These are phyloP conservation scores for Melianthus villosus DNA, from an alignment of 441 rosid genomes.

Conservation along the genomic window DNA sequence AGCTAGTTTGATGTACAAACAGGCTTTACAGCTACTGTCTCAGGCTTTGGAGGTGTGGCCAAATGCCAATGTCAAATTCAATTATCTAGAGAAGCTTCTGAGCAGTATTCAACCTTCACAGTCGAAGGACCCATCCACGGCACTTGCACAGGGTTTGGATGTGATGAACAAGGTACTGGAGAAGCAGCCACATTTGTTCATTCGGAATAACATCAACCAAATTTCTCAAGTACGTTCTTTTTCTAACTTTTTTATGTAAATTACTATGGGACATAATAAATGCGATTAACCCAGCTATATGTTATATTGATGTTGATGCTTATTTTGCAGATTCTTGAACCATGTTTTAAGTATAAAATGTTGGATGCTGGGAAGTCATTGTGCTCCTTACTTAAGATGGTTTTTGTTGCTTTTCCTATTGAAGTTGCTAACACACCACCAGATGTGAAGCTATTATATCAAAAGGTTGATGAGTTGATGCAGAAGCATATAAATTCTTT, in stretches of 20 bases:
- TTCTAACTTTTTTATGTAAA: conserved; percentile 7
- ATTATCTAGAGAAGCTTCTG: conserved; percentile 77
- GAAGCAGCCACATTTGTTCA: conserved; percentile 89
- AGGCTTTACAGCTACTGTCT: conserved; percentile 82
- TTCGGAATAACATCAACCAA: conserved; percentile 74
- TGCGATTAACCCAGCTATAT: no score
- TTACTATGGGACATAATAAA: conserved; percentile 1
- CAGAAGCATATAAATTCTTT: conserved; percentile 60
- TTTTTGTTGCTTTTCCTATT: conserved; percentile 67
- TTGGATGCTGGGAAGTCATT: conserved; percentile 84
- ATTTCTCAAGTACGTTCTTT: conserved; percentile 61
- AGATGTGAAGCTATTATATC: conserved; percentile 60
- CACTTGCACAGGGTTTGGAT: conserved; percentile 91
- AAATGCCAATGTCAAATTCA: conserved; percentile 84
- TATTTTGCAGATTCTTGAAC: conserved; percentile 69
- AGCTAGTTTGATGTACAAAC: conserved; percentile 76
- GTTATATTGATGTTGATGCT: no score
- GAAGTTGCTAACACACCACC: conserved; percentile 48
- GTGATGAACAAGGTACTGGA: conserved; percentile 97
- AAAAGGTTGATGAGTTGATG: conserved; percentile 75
- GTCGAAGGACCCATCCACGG: conserved; percentile 84
- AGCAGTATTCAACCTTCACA: conserved; percentile 83
- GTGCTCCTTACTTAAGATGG: conserved; percentile 91
- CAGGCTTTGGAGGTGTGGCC: conserved; percentile 99
- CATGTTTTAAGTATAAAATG: conserved; percentile 87